Evolutionary conservation across 306 rosid genomes (phyloP), one percentile per base, ranked within the genome.

Genomic region (Dicorynia guianensis): DNA sequence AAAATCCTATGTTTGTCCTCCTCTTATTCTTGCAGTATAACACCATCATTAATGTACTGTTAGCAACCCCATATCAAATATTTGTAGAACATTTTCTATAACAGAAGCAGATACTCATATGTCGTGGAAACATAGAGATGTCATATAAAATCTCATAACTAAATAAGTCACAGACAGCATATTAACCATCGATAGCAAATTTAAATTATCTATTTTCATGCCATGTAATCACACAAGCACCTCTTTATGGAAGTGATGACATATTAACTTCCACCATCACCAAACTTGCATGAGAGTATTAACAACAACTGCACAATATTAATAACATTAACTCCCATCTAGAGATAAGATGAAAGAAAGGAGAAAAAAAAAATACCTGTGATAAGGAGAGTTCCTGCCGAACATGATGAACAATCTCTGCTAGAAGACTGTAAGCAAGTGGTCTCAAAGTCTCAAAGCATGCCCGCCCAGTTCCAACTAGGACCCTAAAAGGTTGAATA

Each of bases 401-500:
- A 89, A 96, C 99, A 89, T 96, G 98, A 84, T 96, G 99, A 76
- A 96, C 99, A 79, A 96, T 96, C 88, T 92, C 99, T 67, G 99
- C 99, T 68, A 96, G 85, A 76, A 96, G 86, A 87, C 98, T 96
- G 78, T 92, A 96, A 76, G 99, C 99, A 87, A 96, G 81, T 50
- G 99, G 99, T 74, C 99, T 87, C 85, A 92, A 76, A 1, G 98
- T 89, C 89, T 96, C 99, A 79, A 92, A 96, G 93, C 99, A 96
- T 55, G 99, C 98, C 56, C 97, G 88, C 52, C 99, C 99, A 69
- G 93, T 85, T 79, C 99, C 99, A 72, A 96, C 98, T 59, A 96
- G 85, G 80, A 90, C 97, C 90, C 99, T 96, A 80, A 60, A 80
- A 80, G 17, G 69, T 67, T 48, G 38, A 77, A 43, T 35, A 64